Percentiles rank a stretch among this genome's conserved stretches.
These are phyloP conservation scores for Jaltomata sinuosa DNA, from an alignment of 257 asterid genomes.

Conservation along the genomic window DNA sequence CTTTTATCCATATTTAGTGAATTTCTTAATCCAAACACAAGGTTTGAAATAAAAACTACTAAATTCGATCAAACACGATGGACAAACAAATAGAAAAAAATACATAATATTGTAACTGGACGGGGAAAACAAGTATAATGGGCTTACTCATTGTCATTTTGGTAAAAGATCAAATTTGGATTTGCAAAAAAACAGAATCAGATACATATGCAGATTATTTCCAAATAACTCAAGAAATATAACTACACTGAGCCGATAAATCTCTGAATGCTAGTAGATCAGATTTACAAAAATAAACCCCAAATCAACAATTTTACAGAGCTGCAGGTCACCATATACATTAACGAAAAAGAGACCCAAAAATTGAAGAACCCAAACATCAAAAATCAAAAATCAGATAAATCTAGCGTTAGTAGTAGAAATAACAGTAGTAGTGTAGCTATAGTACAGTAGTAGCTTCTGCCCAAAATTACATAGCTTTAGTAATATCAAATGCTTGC, in stretches of 20 bases:
- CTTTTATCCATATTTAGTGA: no score
- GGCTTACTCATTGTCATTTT: not conserved
- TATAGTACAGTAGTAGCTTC: no score
- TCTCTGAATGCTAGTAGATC: not conserved
- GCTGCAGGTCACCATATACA: not conserved
- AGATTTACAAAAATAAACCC: not conserved
- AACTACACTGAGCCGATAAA: not conserved
- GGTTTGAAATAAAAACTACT: no score
- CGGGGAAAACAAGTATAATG: not conserved
- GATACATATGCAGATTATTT: not conserved
- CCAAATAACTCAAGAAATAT: constrained; percentile 3
- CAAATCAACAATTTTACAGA: not conserved
- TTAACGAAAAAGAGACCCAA: not conserved
- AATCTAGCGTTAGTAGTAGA: no score
- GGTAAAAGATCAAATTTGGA: not conserved
- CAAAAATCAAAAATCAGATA: not conserved
- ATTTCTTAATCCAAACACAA: no score
- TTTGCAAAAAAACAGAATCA: not conserved
- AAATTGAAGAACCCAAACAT: not conserved
- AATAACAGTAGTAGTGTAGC: no score
- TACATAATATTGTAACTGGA: not conserved
- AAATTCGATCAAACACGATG: no score
- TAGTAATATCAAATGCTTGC: no score
- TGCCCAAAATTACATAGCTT: no score
- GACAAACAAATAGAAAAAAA: no score